Conservation (phyloP, 2,329 filamentous ascomycete species). For the Cyphellophora europaea region DNA sequence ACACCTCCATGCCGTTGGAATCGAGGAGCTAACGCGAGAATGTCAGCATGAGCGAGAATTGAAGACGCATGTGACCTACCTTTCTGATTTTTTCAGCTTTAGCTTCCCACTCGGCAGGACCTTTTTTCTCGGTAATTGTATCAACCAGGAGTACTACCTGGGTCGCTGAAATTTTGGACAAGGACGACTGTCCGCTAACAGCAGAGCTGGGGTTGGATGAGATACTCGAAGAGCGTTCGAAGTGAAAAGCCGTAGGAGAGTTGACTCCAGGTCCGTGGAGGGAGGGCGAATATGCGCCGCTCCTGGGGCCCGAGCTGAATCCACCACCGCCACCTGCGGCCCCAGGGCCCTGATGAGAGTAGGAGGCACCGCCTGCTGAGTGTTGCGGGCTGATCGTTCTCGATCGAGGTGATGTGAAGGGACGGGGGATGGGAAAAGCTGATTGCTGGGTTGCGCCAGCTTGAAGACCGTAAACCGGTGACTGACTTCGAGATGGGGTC, state of each 20-base stretch:
- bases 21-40: too few species aligned
- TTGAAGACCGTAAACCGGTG: conserved; percentile 45
- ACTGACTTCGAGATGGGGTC: conserved; percentile 24
- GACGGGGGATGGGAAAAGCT: conserved; percentile 35
- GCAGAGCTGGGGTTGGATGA: conserved; percentile 27
- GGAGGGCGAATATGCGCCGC: conserved; percentile 46
- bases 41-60: too few species aligned
- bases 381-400: conserved; percentile 46
- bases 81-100: conserved; percentile 88
- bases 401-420: conserved; percentile 47
- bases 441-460: conserved; percentile 44
- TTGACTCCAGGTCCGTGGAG: conserved; percentile 47
- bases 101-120: conserved; percentile 80
- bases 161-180: conserved; percentile 89
- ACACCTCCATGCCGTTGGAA: conserved; percentile 99
- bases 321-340: conserved; percentile 43
- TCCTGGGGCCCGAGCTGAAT: conserved; percentile 47
- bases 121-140: conserved; percentile 90
- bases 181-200: conserved; percentile 46
- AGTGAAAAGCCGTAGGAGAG: conserved; percentile 34
- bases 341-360: conserved; percentile 37
- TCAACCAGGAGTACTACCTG: conserved; percentile 92
- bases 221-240: conserved; percentile 8
- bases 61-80: too few species aligned
- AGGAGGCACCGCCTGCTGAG: conserved; percentile 46